Conservation (phyloP, 2,329 filamentous ascomycete species). For the Karstenula rhodostoma region DNA sequence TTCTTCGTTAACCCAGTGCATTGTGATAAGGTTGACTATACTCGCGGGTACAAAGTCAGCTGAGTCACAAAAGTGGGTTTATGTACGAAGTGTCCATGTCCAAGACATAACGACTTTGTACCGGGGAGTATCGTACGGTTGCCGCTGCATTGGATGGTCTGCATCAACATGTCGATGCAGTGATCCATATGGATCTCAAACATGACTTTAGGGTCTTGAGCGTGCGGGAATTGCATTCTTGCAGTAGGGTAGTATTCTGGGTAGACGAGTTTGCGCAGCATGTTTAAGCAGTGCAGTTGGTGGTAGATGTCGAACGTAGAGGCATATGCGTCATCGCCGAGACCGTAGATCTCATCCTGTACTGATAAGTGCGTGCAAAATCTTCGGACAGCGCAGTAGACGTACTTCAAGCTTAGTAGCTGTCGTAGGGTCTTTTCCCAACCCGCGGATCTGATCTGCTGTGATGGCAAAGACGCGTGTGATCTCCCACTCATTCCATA, state of each 20-base stretch:
- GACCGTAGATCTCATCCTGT: conserved; percentile 7
- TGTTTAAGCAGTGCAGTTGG: conserved; percentile 10
- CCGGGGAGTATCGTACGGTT: too few species aligned
- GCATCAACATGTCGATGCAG: conserved; percentile 13
- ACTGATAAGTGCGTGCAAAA: neutral
- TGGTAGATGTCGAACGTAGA: conserved; percentile 11
- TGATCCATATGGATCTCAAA: conserved; percentile 11
- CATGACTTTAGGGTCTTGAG: neutral
- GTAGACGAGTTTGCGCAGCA: conserved; percentile 12
- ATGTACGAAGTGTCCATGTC: too few species aligned
- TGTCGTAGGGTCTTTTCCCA: conserved; percentile 19
- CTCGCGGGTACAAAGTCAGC: too few species aligned
- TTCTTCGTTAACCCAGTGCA: conserved; percentile 15
- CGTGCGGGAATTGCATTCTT: conserved; percentile 6
- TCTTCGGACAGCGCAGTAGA: too few species aligned
- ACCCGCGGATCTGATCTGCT: conserved; percentile 13
- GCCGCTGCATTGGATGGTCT: conserved; percentile 10
- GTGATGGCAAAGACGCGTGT: conserved; percentile 22
- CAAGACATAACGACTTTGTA: too few species aligned
- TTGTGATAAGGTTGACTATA: conserved; percentile 9
- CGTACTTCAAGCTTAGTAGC: conserved; percentile 17
- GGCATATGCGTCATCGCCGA: conserved; percentile 12
- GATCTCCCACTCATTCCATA: conserved; percentile 25
- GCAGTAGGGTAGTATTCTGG: conserved; percentile 5
- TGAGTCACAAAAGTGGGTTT: too few species aligned